Base-by-base conservation (phyloP, 2,329 filamentous ascomycete genomes). In the Allantophomopsis cytisporea region DNA sequence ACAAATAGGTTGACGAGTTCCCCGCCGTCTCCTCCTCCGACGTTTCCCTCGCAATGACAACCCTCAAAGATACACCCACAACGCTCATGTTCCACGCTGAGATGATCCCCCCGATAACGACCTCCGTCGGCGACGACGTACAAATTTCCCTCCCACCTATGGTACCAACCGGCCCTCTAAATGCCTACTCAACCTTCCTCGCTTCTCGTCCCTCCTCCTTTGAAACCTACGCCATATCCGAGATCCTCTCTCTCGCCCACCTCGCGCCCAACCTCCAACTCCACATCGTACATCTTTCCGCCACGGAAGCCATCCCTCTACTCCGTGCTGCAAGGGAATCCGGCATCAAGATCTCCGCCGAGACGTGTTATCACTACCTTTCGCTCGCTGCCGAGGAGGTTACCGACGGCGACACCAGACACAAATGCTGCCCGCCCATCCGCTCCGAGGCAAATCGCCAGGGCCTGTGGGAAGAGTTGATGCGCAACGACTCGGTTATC, bases 1-100 rank as follows among this genome's bases (percentile, higher is more conserved):
- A 13, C 11, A 42, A 11, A 39, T 50, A 89, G 83, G 84, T 95
- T 35, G 86, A 94, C 35, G 91, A 98, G 56, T 98, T 98, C 58
- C 91, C 91, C 0, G 86, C 87, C 18, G 80, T 96, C n/a, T 82
- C 82, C 0, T 71, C 83, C 1, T 59, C 62, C 12, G 91, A 96
- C 57, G 83, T 96, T 42, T 67, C 73, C 1, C 71, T 83, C 31
- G 88, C 83, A 34, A 88, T 98, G 73, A 66, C 68, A 21, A 83
- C 81, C 36, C 73, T 98, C 44, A 83, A 83, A 44, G 77, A 85
- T 50, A 73, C 80, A 39, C 73, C 85, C 14, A 96, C 91, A 2
- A 94, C 87, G 0, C 76, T 96, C 51, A 96, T 98, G 89, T 98
- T 98, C 65, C 91, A 98, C 56, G 91, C 91, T 41, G 91, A 98